A percentile compares a stretch with the other conserved stretches of the same genome.
phyloP scores from a whole-genome alignment of 2,329 filamentous ascomycete genomes.

The Grosmannia huntii region DNA sequence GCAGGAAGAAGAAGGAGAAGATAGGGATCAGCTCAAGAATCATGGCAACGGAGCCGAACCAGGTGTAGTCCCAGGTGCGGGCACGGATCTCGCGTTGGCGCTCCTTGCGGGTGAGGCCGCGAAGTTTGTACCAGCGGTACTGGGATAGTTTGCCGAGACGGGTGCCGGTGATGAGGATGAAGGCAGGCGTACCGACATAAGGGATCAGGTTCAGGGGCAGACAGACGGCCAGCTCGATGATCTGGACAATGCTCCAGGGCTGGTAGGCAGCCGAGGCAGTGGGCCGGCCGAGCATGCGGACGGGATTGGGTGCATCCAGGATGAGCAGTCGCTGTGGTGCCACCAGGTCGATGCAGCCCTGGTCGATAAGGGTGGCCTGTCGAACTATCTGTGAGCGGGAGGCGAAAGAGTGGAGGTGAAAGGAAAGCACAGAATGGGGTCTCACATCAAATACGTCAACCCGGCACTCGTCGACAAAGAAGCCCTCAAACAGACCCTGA shows the following conservation, averaged over 20 bases:
- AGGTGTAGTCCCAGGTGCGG: slow-evolving; percentile 72
- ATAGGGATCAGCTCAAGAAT: slow-evolving; percentile 77
- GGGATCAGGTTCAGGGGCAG: slow-evolving; percentile 82
- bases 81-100: slow-evolving; percentile 55
- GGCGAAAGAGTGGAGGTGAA: neutral
- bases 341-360: slow-evolving; percentile 57
- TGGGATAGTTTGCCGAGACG: slow-evolving; percentile 80
- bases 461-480: slow-evolving; percentile 66
- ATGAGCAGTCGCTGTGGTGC: slow-evolving; percentile 52
- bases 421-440: neutral
- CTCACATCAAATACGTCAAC: slow-evolving; percentile 73
- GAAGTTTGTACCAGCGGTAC: slow-evolving; percentile 78
- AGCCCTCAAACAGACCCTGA: slow-evolving; percentile 59
- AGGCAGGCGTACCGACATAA: slow-evolving; percentile 68
- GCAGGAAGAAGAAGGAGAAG: slow-evolving; percentile 84
- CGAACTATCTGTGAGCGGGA: too few species aligned
- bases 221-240: slow-evolving; percentile 67
- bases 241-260: slow-evolving; percentile 85
- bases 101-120: slow-evolving; percentile 61
- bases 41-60: slow-evolving; percentile 73
- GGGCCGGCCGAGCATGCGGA: slow-evolving; percentile 73
- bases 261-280: slow-evolving; percentile 65
- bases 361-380: slow-evolving; percentile 59
- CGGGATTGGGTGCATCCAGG: slow-evolving; percentile 55
- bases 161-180: slow-evolving; percentile 78